Evolutionary conservation across 108 stramenopile species (phyloP).

Genomic region (Cyclotella baltica): DNA sequence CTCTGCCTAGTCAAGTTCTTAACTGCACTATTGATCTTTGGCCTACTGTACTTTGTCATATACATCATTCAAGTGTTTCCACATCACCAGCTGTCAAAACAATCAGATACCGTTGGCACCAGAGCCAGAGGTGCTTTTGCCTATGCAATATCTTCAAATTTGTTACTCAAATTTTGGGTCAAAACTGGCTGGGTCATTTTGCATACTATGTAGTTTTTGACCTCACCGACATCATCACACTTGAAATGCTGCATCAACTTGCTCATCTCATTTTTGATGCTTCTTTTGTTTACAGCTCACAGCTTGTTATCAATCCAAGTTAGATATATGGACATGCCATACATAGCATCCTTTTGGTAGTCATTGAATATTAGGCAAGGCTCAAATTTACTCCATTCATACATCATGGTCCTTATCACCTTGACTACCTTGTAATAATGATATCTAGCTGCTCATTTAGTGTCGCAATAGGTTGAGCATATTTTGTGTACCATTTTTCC

Average conservation of each 20-base stretch:
- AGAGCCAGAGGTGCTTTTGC: conserved; percentile 8
- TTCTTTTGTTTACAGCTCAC: conserved; percentile 13
- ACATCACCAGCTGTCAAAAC: too few relatives aligned
- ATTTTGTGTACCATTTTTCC: too few relatives aligned
- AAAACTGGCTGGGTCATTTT: conserved; percentile 53
- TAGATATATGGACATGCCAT: conserved; percentile 13
- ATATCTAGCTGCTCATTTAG: too few relatives aligned
- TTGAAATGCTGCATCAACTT: neutral
- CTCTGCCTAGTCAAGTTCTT: conserved; percentile 34
- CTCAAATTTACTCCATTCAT: neutral
- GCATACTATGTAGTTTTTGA: neutral
- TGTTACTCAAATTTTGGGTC: conserved; percentile 41
- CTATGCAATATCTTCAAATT: conserved; percentile 29
- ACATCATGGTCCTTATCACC: neutral
- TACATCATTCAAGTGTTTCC: neutral
- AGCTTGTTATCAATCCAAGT: conserved; percentile 57
- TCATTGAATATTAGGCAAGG: neutral
- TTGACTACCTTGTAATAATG: neutral
- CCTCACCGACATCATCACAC: neutral
- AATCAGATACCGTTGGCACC: too few relatives aligned
- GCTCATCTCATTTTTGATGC: conserved; percentile 13
- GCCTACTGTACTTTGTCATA: conserved; percentile 28
- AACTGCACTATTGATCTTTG: conserved; percentile 48
- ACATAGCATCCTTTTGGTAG: neutral
- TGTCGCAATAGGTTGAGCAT: too few relatives aligned